Evolutionary conservation across 371 early-diverging fungal genomes (phyloP), one percentile per base, ranked within the genome.

Genomic region (Mortierella sp.): DNA sequence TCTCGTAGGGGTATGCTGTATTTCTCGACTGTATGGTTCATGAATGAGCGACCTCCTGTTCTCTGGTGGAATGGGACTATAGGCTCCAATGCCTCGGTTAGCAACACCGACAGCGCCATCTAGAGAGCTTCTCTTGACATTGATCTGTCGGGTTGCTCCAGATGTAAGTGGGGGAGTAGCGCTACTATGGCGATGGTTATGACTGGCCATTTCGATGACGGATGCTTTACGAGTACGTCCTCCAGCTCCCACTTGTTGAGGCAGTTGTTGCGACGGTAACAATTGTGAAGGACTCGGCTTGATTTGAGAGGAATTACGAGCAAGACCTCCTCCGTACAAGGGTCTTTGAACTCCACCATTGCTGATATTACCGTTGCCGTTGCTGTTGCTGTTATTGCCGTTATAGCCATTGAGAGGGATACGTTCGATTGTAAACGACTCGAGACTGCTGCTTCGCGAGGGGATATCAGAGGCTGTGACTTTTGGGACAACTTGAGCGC

Each of bases 381-480:
- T 40, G 17, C 29, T 29, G 31, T 23, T 60, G 56, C 17, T 19
- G 23, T 19, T 51, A 28, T 43, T n/a, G 28, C 9, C 40, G 6
- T 8, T 34, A 40, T 31, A 10, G 37, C 17, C 35, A 7, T 22
- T 56, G 13, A 1, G 5, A 32, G n/a, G 6, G 12, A 26, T 10
- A 19, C 29, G 53, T 17, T 55, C 65, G 13, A n/a, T 34, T 6
- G 53, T 29, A 9, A 62, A 45, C 5, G 57, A 13, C 15, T 66
- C 66, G 17, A 76, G 66, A 45, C 70, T 70, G 34, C 66, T 62
- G 19, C 43, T 53, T 29, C 66, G 49, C 7, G 45, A 37, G 8
- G 67, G 70, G 31, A 62, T 66, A 0, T 70, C 66, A 12, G 65
- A 28, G 13, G 13, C 19, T 17, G 45, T 8, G 22, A 34, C 34